Conservation (phyloP, 1,139 yeast species). For the Taphrina betulina region DNA sequence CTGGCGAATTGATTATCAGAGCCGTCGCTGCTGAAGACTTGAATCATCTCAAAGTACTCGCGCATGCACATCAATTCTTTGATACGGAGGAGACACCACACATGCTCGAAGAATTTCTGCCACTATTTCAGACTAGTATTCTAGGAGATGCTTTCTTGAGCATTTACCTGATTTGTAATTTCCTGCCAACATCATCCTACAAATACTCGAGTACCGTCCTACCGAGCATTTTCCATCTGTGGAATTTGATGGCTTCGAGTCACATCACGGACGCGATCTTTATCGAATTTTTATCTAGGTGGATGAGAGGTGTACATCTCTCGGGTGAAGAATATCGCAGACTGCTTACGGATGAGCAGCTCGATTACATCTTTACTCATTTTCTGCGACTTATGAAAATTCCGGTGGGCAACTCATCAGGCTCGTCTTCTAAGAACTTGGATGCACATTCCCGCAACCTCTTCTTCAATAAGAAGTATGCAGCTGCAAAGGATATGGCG, state of each 20-base stretch:
- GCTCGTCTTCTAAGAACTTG: conserved; percentile 22
- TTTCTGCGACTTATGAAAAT: conserved; percentile 45
- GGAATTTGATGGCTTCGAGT: conserved; percentile 63
- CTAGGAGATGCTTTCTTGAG: conserved; percentile 61
- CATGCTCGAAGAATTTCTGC: conserved; percentile 52
- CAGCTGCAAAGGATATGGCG: conserved; percentile 31
- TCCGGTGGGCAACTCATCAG: conserved; percentile 43
- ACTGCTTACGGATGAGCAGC: conserved; percentile 61
- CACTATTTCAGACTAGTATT: conserved; percentile 57
- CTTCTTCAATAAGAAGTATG: conserved; percentile 41
- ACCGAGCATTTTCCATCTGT: conserved; percentile 68
- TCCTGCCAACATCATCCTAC: conserved; percentile 40
- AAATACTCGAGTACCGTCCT: conserved; percentile 50
- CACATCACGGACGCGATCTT: conserved; percentile 65
- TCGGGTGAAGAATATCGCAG: conserved; percentile 54
- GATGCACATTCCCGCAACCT: conserved; percentile 35
- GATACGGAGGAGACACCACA: conserved; percentile 42
- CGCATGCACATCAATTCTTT: conserved; percentile 51
- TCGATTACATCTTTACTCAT: conserved; percentile 57
- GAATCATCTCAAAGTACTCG: conserved; percentile 33
- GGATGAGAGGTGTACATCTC: conserved; percentile 52
- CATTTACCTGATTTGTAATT: conserved; percentile 45
- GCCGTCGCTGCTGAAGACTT: conserved; percentile 31
- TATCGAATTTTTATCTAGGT: conserved; percentile 63
- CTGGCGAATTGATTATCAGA: conserved; percentile 32